A percentile compares a stretch with the other conserved stretches of the same genome.
Conservation (phyloP, 2,329 filamentous ascomycete species). For the Cladophialophora yegresii region DNA sequence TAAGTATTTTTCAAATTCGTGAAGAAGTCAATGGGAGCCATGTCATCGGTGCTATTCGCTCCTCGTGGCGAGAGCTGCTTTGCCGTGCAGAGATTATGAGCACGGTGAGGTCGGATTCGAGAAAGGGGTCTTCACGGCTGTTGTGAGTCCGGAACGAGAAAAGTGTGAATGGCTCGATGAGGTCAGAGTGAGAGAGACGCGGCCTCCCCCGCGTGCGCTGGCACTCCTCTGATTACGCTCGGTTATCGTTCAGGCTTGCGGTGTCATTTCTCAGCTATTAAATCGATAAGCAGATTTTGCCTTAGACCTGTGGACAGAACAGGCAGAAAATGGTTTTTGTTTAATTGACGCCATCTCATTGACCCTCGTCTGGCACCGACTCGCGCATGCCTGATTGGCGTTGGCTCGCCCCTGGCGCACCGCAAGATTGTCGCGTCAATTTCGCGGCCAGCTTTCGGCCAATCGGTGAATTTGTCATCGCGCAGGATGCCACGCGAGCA, state of each 20-base stretch:
- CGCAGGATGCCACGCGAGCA: conserved; percentile 29
- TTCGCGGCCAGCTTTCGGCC: conserved; percentile 28
- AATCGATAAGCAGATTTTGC: not conserved
- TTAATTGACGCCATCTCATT: not conserved
- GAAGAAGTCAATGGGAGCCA: conserved; percentile 28
- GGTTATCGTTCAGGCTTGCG: not conserved
- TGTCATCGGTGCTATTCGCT: conserved; percentile 2
- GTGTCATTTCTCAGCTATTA: not conserved
- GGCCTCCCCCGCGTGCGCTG: not conserved
- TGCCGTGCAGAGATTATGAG: not conserved
- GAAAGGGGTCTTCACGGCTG: no score
- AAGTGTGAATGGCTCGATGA: not conserved
- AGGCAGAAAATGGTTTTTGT: not conserved
- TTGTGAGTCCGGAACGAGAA: not conserved
- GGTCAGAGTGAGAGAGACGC: not conserved
- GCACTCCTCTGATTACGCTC: not conserved
- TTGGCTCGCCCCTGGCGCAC: conserved; percentile 1
- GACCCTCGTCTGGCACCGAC: not conserved
- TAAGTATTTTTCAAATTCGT: conserved; percentile 27
- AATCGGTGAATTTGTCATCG: conserved; percentile 28
- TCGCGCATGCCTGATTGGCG: not conserved
- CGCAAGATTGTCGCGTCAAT: conserved; percentile 34
- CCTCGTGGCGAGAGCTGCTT: not conserved
- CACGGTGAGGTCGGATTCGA: conserved; percentile 3
- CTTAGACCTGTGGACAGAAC: not conserved